Percentiles rank a stretch among this genome's conserved stretches.
Conservation (phyloP, 2,329 filamentous ascomycete genomes). For the Tolypocladium pustulatum region DNA sequence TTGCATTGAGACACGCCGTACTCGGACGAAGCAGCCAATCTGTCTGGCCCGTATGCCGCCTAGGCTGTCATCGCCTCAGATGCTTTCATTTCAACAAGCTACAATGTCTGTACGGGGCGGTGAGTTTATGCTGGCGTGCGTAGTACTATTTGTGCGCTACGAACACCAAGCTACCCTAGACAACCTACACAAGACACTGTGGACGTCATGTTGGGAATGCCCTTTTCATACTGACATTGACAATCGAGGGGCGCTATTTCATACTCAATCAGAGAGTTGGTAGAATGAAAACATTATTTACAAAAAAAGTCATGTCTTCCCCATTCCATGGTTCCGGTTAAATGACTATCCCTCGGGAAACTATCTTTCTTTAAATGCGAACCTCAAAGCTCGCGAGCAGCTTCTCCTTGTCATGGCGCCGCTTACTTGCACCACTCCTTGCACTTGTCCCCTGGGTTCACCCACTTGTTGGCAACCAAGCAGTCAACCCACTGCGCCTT, state of each 20-base stretch:
- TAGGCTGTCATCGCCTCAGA: background rate
- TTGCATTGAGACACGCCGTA: background rate
- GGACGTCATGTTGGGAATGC: too few relatives aligned
- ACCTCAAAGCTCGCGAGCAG: background rate
- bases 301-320: background rate
- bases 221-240: too few relatives aligned
- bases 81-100: background rate
- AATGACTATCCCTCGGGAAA: too few relatives aligned
- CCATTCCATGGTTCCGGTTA: too few relatives aligned
- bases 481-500: conserved; percentile 39
- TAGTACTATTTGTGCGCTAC: too few relatives aligned
- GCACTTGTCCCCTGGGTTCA: conserved; percentile 29
- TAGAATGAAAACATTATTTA: background rate
- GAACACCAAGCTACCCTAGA: too few relatives aligned
- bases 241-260: too few relatives aligned
- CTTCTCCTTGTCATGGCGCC: conserved; percentile 1
- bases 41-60: background rate
- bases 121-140: too few relatives aligned
- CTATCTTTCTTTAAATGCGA: background rate
- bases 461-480: conserved; percentile 27
- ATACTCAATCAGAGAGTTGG: background rate
- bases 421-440: conserved; percentile 19
- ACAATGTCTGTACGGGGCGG: background rate
- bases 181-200: too few relatives aligned
- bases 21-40: background rate